Base-by-base conservation (phyloP, 2,329 filamentous ascomycete species). In the Teratosphaeria viscida region DNA sequence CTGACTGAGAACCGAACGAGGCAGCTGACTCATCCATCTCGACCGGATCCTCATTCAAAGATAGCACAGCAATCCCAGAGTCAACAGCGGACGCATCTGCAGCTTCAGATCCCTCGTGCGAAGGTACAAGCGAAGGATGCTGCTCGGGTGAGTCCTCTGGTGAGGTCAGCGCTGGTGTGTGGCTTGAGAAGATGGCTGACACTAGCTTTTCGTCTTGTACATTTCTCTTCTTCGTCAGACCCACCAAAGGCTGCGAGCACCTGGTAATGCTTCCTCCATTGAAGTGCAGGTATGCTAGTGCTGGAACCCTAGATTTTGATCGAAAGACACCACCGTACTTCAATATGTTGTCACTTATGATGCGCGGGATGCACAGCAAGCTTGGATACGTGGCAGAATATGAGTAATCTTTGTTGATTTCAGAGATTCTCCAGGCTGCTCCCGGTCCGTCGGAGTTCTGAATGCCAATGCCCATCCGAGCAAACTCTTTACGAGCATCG, bases 261-360 rank as follows among this genome's bases (percentile, higher is more conserved):
- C 94, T 83, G 1, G 92, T 96, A 64, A 99, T 96, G 27, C 92
- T 94, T 74, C 94, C 97, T 72, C 95, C 96, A 72, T 97, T 99
- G 68, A 96, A 81, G 73, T 99, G 94, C n/a, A 96, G 84, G 73
- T 99, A 99, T 26, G 91, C 91, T 47, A 99, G 78, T 3, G 86
- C 88, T 1, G 94, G 94, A 73, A 99, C 92, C 61, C 94, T 86
- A 63, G 87, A 85, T 61, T 92, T 85, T 0, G 94, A 97, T 57
- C 94, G 88, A 75, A 95, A 97, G 63, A 86, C 84, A 61, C 86
- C 88, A 29, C 92, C 94, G 71, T 99, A 95, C 70, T 96, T 96
- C 56, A 99, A 82, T 55, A 92, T 91, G 70, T 94, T 96, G 74
- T 99, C 94, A n/a, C 92, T 97, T 66, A 99, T 95, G 60, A 83